Conservation (phyloP, 192 early-diverging fungal species). For the Mortierella antarctica region DNA sequence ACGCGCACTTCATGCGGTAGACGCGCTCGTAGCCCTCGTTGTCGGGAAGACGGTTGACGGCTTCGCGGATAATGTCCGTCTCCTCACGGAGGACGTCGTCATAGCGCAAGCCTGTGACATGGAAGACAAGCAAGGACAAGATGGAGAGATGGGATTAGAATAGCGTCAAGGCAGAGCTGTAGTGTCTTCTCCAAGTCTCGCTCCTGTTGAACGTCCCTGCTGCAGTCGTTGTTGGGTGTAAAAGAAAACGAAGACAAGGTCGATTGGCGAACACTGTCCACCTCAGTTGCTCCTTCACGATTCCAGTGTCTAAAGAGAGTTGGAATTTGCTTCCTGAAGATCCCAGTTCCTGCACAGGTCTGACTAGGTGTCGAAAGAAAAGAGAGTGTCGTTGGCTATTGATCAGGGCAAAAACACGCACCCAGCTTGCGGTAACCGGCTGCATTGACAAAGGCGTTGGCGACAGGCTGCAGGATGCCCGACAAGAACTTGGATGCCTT, state of each 20-base stretch:
- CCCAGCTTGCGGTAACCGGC: slow-evolving; percentile 79
- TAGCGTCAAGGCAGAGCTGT: background rate
- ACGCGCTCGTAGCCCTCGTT: slow-evolving; percentile 76
- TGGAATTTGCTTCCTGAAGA: too few relatives aligned
- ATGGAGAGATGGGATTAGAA: background rate
- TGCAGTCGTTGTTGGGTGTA: too few relatives aligned
- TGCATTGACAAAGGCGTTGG: slow-evolving; percentile 72
- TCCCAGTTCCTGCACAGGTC: too few relatives aligned
- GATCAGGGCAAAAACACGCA: slow-evolving; percentile 48
- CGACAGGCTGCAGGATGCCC: slow-evolving; percentile 65
- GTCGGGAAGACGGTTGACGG: slow-evolving; percentile 80
- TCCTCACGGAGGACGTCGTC: slow-evolving; percentile 94
- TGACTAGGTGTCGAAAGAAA: too few relatives aligned
- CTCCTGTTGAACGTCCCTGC: too few relatives aligned
- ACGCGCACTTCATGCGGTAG: slow-evolving; percentile 84
- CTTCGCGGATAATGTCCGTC: slow-evolving; percentile 82
- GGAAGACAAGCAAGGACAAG: background rate
- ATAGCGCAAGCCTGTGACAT: slow-evolving; percentile 78
- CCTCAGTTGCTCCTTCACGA: too few relatives aligned
- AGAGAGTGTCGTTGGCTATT: background rate
- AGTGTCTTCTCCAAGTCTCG: too few relatives aligned
- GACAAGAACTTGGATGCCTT: slow-evolving; percentile 66
- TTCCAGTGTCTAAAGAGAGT: too few relatives aligned
- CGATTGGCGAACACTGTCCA: too few relatives aligned
- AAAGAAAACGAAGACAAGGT: too few relatives aligned